Evolutionary conservation across 164 flowering plant species (phyloP).

Genomic region (Kalanchoe fedtschenkoi): DNA sequence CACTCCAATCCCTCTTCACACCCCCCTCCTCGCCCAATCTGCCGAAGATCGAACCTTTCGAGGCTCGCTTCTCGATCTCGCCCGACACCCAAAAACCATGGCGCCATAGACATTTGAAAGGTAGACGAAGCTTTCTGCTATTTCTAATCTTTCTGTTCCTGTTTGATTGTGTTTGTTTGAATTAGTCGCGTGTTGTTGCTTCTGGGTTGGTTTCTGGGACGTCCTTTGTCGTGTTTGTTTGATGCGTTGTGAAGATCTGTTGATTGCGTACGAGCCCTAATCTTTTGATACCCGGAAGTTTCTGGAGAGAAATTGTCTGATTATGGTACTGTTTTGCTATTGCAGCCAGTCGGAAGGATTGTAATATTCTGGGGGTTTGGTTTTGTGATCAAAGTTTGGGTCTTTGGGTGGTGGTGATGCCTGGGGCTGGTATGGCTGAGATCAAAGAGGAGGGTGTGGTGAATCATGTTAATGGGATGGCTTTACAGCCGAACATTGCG

Average conservation of each 20-base stretch:
- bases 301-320: constrained; percentile 10
- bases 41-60: constrained; percentile 1
- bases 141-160: too few species aligned
- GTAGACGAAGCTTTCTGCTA: too few species aligned
- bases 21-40: not conserved
- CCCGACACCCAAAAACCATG: too few species aligned
- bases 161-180: too few species aligned
- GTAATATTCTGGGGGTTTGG: too few species aligned
- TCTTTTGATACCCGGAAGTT: not conserved
- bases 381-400: constrained; percentile 9
- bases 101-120: too few species aligned
- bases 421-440: constrained; percentile 55
- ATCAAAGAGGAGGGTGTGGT: constrained; percentile 32
- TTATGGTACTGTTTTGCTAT: constrained; percentile 4
- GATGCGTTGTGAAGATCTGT: constrained; percentile 3
- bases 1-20: not conserved
- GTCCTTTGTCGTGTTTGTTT: not conserved
- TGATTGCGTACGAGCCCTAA: not conserved
- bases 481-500: constrained; percentile 20
- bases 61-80: too few species aligned
- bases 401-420: constrained; percentile 34
- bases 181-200: too few species aligned
- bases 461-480: constrained; percentile 29
- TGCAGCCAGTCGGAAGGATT: constrained; percentile 19
- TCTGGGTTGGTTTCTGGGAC: too few species aligned